These are phyloP conservation scores for Rhytidhysteron rufulum DNA, from an alignment of 2,329 filamentous ascomycete genomes.

Conservation along the genomic window DNA sequence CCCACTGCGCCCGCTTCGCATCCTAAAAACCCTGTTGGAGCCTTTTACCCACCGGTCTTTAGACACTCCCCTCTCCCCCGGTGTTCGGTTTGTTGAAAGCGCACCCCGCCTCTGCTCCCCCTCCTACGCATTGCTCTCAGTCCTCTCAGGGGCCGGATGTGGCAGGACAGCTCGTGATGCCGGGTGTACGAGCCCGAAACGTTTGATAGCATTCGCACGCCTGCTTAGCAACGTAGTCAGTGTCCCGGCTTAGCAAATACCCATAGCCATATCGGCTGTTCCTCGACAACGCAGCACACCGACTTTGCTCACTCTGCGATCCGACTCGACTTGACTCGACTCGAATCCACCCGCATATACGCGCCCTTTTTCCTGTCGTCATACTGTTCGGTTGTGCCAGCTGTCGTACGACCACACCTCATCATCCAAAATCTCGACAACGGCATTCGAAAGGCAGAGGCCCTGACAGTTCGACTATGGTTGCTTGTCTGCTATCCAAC, in stretches of 20 bases:
- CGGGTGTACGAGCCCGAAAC: background rate
- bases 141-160: too few relatives aligned
- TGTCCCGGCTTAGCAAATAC: too few relatives aligned
- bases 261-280: background rate
- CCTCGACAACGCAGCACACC: background rate
- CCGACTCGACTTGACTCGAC: background rate
- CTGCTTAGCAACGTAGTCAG: background rate
- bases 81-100: background rate
- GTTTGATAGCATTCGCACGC: background rate
- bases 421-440: background rate
- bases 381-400: too few relatives aligned
- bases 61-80: background rate
- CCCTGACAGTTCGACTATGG: too few relatives aligned
- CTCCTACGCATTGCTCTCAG: too few relatives aligned
- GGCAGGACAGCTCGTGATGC: background rate
- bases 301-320: background rate
- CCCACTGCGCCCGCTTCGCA: background rate
- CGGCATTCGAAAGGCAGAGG: too few relatives aligned
- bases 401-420: background rate
- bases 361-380: background rate
- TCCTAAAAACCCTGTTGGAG: background rate
- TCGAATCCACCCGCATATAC: background rate
- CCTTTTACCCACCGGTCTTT: background rate
- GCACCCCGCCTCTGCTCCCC: background rate
- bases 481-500: slow-evolving; percentile 5